These are phyloP conservation scores for Amanita pseudoporphyria DNA, from an alignment of 768 basidiomycete species.

Conservation along the genomic window DNA sequence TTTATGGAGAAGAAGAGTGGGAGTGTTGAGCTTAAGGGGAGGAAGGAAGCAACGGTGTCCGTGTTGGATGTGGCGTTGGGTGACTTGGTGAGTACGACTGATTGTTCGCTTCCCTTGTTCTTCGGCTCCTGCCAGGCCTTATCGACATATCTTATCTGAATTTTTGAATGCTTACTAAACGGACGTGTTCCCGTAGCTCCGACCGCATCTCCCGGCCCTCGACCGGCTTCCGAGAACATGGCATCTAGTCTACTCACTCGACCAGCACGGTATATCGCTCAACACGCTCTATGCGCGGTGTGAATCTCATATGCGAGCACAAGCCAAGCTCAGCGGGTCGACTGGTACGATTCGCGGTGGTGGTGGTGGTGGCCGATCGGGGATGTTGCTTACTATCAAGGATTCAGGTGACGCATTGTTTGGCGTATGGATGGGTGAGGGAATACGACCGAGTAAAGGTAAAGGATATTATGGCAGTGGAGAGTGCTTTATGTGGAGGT, in stretches of 20 bases:
- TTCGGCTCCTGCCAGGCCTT: no score
- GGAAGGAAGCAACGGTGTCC: constrained; percentile 41
- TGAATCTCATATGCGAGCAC: constrained; percentile 25
- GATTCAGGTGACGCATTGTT: constrained; percentile 61
- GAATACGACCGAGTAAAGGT: constrained; percentile 46
- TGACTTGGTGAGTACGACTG: constrained; percentile 38
- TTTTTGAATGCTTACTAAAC: not conserved
- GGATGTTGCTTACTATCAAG: constrained; percentile 45
- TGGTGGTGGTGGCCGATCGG: not conserved
- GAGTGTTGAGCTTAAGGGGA: constrained; percentile 41
- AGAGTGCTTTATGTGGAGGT: constrained; percentile 81
- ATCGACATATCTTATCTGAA: no score
- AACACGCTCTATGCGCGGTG: constrained; percentile 76
- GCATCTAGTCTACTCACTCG: constrained; percentile 81
- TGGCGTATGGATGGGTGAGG: constrained; percentile 80
- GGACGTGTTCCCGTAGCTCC: constrained; percentile 37
- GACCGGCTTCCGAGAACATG: constrained; percentile 61
- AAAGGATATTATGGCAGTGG: constrained; percentile 80
- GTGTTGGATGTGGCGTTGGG: constrained; percentile 49
- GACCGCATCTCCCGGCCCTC: constrained; percentile 63
- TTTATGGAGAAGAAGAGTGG: constrained; percentile 43
- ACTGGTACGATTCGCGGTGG: not conserved
- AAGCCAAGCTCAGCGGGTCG: constrained; percentile 29
- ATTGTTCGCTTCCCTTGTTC: not conserved
- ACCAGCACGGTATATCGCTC: constrained; percentile 91